phyloP scores from a whole-genome alignment of 108 stramenopile species.

The Craspedostauros australis region DNA sequence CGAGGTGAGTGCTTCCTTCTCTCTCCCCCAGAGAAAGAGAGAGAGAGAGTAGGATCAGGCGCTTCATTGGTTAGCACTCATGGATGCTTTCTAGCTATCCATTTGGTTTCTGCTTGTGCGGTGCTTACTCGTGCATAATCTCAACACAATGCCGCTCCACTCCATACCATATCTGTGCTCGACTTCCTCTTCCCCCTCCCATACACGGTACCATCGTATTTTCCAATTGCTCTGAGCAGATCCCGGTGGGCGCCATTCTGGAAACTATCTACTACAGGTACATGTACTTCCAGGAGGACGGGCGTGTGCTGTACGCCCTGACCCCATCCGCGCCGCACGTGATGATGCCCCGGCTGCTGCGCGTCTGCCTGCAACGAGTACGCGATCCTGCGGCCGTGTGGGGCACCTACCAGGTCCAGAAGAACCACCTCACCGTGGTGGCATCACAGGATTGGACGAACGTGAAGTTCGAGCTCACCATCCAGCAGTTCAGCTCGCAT shows the following conservation, averaged over 20 bases:
- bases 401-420: constrained; percentile 65
- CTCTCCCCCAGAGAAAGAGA: not conserved
- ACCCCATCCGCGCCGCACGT: constrained; percentile 58
- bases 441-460: constrained; percentile 56
- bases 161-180: no score
- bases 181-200: no score
- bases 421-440: constrained; percentile 43
- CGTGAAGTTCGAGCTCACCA: constrained; percentile 38
- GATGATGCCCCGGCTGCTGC: constrained; percentile 60
- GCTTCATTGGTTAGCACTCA: no score
- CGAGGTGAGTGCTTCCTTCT: constrained; percentile 25
- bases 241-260: constrained; percentile 72
- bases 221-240: no score
- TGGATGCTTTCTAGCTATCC: no score
- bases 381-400: constrained; percentile 46
- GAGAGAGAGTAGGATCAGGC: no score
- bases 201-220: no score
- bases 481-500: constrained; percentile 24
- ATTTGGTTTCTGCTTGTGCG: no score
- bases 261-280: constrained; percentile 73
- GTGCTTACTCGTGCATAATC: no score
- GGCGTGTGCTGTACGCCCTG: constrained; percentile 70
- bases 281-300: constrained; percentile 78
- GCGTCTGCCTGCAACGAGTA: constrained; percentile 34
- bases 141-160: no score